These are phyloP conservation scores for Psidium guajava DNA, from an alignment of 345 rosid species.

Conservation along the genomic window DNA sequence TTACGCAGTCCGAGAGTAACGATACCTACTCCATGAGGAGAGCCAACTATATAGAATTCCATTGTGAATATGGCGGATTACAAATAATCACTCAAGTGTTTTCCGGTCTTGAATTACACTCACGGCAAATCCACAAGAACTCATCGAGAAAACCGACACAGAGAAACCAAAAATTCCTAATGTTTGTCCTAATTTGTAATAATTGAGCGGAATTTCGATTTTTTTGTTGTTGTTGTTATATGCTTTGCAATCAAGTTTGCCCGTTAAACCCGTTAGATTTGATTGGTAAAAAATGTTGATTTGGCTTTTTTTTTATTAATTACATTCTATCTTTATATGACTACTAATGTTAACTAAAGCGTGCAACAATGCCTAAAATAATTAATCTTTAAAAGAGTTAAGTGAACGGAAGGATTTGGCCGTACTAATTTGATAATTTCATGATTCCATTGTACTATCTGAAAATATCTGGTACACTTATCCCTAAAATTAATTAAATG, in stretches of 20 bases:
- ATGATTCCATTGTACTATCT: too few relatives aligned
- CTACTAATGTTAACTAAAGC: neutral
- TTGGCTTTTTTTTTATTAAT: neutral
- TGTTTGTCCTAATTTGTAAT: neutral
- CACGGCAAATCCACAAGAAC: neutral
- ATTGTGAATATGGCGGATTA: neutral
- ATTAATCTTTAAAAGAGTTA: too few relatives aligned
- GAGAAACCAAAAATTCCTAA: neutral
- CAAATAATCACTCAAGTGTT: neutral
- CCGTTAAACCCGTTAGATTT: neutral
- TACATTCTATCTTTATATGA: neutral
- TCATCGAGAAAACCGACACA: neutral
- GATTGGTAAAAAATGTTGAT: neutral
- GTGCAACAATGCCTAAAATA: neutral
- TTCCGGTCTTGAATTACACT: neutral
- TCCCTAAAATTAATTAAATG: neutral
- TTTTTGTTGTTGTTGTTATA: neutral
- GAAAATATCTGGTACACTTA: fast-evolving
- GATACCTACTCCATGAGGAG: neutral
- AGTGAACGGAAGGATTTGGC: neutral
- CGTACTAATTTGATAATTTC: neutral
- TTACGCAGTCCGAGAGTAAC: fast-evolving
- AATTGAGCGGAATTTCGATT: neutral
- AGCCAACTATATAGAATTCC: neutral
- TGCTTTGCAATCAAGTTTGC: neutral